Evolutionary conservation across 2,329 filamentous ascomycete genomes (phyloP).

Genomic region (Aciculosporium take): DNA sequence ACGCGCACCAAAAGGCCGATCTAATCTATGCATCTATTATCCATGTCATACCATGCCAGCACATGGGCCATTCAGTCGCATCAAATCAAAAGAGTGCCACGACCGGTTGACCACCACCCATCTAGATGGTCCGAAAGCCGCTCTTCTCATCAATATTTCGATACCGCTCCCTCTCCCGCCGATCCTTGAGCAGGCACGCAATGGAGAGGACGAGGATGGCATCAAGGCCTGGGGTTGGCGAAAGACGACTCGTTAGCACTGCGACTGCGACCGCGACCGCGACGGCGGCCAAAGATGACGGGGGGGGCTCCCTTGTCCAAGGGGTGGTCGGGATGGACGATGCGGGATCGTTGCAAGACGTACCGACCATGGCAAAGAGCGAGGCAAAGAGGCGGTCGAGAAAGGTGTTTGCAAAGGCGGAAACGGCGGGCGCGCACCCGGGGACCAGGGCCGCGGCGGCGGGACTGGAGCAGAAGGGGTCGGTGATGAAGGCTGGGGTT

Average conservation of each 20-base stretch:
- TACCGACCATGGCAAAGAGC: slow-evolving; percentile 64
- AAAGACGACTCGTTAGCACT: slow-evolving; percentile 14
- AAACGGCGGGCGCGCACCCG: slow-evolving; percentile 56
- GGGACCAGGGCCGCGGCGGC: slow-evolving; percentile 54
- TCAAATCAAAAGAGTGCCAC: no score
- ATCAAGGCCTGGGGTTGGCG: slow-evolving; percentile 43
- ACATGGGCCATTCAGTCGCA: no score
- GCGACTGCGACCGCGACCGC: no score
- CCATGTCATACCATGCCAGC: neutral
- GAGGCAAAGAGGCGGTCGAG: slow-evolving; percentile 67
- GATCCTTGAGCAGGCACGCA: slow-evolving; percentile 65
- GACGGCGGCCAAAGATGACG: no score
- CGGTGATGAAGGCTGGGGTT: slow-evolving; percentile 55
- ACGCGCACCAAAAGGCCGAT: no score
- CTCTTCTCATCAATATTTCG: slow-evolving; percentile 70
- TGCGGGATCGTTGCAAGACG: slow-evolving; percentile 9
- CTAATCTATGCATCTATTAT: no score
- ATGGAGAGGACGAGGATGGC: slow-evolving; percentile 54
- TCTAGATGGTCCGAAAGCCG: slow-evolving; percentile 35
- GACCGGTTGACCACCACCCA: no score
- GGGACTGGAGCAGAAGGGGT: slow-evolving; percentile 53
- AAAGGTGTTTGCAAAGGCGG: slow-evolving; percentile 54
- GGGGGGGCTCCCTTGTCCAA: slow-evolving; percentile 3
- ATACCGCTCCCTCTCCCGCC: slow-evolving; percentile 67
- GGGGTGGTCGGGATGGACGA: no score